Evolutionary conservation across 2,329 filamentous ascomycete species (phyloP).

Genomic region (Epichloe bromicola): DNA sequence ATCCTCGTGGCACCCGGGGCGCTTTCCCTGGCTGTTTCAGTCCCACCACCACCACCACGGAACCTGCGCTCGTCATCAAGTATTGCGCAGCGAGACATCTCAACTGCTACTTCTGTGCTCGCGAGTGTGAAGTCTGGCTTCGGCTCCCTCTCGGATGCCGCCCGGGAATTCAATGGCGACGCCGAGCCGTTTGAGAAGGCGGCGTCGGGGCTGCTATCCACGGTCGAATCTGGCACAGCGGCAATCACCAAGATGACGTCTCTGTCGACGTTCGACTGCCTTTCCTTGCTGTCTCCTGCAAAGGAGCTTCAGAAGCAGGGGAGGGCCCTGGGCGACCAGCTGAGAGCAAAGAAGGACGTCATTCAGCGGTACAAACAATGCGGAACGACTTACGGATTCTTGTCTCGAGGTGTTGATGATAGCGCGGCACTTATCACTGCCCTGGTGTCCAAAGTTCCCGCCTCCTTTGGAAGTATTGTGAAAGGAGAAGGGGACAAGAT

Average conservation of each 20-base stretch:
- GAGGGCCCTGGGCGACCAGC: conserved; percentile 1
- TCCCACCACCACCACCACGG: not conserved
- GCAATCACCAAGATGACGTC: conserved; percentile 5
- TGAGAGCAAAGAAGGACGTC: conserved; percentile 1
- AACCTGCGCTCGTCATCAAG: not conserved
- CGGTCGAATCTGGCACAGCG: conserved; percentile 5
- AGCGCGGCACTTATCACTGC: not conserved
- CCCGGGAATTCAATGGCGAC: conserved; percentile 6
- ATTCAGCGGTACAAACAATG: conserved; percentile 6
- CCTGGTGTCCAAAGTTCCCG: not conserved
- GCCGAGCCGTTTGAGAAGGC: conserved; percentile 1
- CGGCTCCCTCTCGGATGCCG: conserved; percentile 1
- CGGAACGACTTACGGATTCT: not conserved
- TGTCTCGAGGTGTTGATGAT: not conserved
- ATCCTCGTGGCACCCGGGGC: not conserved
- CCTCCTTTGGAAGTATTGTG: not conserved
- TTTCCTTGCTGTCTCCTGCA: conserved; percentile 4
- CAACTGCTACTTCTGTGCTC: conserved; percentile 7
- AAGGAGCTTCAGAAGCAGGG: conserved; percentile 6
- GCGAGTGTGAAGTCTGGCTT: conserved; percentile 6
- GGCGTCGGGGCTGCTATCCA: conserved; percentile 3
- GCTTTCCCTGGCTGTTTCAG: not conserved
- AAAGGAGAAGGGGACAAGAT: not conserved
- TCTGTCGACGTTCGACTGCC: conserved; percentile 4
- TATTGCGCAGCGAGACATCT: conserved; percentile 4